Evolutionary conservation across 1,284 basidiomycete genomes (phyloP).

Genomic region (Rhodotorula glutinis): DNA sequence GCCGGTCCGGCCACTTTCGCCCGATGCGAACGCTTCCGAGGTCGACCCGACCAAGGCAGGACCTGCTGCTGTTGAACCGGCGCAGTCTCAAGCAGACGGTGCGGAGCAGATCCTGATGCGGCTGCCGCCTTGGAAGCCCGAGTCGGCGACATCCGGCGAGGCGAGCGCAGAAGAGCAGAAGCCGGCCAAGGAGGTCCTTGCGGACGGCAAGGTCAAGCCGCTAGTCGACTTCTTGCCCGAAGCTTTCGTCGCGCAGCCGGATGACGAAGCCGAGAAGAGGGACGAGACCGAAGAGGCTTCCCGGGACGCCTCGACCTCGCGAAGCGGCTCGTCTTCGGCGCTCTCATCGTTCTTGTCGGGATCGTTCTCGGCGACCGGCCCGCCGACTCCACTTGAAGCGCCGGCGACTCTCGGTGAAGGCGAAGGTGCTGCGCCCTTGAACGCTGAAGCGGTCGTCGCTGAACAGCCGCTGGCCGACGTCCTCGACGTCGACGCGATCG

Average conservation of each 20-base stretch:
- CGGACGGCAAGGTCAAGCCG: background rate
- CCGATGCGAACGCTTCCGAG: background rate
- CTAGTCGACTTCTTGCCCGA: conserved; percentile 6
- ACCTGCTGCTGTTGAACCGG: conserved; percentile 16
- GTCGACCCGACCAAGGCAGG: background rate
- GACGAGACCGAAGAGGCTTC: background rate
- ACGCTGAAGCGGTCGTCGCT: conserved; percentile 21
- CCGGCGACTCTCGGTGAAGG: conserved; percentile 5
- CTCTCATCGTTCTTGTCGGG: conserved; percentile 15
- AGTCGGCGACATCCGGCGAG: background rate
- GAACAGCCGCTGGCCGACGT: conserved; percentile 16
- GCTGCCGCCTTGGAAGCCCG: conserved; percentile 20
- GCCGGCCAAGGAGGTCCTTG: background rate
- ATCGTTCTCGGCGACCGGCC: conserved; percentile 15
- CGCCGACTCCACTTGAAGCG: conserved; percentile 7
- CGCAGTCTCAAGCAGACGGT: background rate
- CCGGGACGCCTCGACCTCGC: background rate
- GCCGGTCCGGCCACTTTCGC: background rate
- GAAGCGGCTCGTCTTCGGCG: background rate
- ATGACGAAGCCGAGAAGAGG: background rate
- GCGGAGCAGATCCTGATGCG: conserved; percentile 1
- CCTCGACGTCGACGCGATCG: conserved; percentile 23
- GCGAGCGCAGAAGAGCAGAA: background rate
- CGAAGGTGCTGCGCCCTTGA: conserved; percentile 16
- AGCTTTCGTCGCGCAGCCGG: conserved; percentile 1